Evolutionary conservation across 441 rosid species (phyloP).

Genomic region (Codiaeum variegatum): DNA sequence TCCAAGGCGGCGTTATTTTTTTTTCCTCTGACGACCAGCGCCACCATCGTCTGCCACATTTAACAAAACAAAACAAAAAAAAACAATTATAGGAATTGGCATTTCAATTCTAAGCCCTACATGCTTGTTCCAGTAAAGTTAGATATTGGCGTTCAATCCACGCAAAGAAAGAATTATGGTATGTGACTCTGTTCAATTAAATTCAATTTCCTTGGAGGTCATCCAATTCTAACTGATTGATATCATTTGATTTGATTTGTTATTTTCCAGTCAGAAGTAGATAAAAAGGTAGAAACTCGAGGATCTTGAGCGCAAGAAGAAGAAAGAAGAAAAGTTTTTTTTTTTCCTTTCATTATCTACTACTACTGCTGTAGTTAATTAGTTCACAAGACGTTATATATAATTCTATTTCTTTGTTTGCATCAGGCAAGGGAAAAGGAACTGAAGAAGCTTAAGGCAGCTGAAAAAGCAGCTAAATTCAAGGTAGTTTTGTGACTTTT

Average conservation of each 20-base stretch:
- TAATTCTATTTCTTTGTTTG: background rate
- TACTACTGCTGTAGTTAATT: too few species aligned
- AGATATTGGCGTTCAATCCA: conserved; percentile 1
- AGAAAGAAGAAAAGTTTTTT: conserved; percentile 79
- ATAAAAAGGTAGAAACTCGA: conserved; percentile 27
- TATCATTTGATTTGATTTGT: background rate
- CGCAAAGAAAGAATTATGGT: conserved; percentile 1
- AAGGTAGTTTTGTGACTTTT: conserved; percentile 34
- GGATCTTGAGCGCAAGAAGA: conserved; percentile 86
- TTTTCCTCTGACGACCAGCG: too few species aligned
- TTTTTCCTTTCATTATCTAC: background rate
- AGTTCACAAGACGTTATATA: too few species aligned
- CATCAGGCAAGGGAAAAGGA: conserved; percentile 75
- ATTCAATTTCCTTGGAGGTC: background rate
- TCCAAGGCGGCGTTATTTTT: too few species aligned
- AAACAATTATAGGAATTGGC: too few species aligned
- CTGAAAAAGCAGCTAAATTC: conserved; percentile 73
- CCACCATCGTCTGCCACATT: too few species aligned
- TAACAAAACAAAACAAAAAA: too few species aligned
- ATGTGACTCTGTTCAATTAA: background rate
- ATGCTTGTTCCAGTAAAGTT: too few species aligned
- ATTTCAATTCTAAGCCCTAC: too few species aligned
- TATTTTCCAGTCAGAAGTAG: background rate
- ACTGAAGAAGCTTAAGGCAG: conserved; percentile 75
- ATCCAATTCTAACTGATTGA: background rate